These are phyloP conservation scores for Suhomyces pyralidae DNA, from an alignment of 805 yeast genomes.

Conservation along the genomic window DNA sequence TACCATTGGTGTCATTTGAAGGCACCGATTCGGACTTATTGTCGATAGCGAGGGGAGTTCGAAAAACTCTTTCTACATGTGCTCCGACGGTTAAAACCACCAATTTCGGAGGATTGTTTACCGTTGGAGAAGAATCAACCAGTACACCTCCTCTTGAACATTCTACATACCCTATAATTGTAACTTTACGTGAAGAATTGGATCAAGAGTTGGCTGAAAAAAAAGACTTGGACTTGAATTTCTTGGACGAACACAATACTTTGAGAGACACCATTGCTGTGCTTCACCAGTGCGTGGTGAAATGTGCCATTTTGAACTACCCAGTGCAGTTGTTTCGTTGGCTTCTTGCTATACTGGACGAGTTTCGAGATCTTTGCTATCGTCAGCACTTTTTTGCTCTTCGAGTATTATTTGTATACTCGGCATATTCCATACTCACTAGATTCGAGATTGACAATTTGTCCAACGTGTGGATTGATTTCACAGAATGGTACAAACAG, in stretches of 20 bases:
- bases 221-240: not conserved
- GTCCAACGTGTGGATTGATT: slow-evolving; percentile 30
- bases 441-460: slow-evolving; percentile 20
- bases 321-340: slow-evolving; percentile 34
- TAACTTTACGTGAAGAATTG: slow-evolving; percentile 5
- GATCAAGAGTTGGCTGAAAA: not conserved
- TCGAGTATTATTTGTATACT: slow-evolving; percentile 20
- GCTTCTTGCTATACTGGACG: slow-evolving; percentile 15
- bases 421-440: slow-evolving; percentile 17
- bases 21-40: slow-evolving; percentile 18
- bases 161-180: slow-evolving; percentile 7
- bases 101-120: slow-evolving; percentile 3
- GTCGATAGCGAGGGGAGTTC: slow-evolving; percentile 18
- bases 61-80: slow-evolving; percentile 2
- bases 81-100: not conserved
- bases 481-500: slow-evolving; percentile 16
- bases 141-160: not conserved
- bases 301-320: slow-evolving; percentile 15
- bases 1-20: slow-evolving; percentile 27
- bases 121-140: not conserved
- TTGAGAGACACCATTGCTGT: slow-evolving; percentile 7
- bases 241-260: not conserved
- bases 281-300: slow-evolving; percentile 13
- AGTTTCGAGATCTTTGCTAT: slow-evolving; percentile 18
- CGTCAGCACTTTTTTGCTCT: slow-evolving; percentile 22